Evolutionary conservation across 257 asterid species (phyloP).

Genomic region (Solanum infundibuliforme): DNA sequence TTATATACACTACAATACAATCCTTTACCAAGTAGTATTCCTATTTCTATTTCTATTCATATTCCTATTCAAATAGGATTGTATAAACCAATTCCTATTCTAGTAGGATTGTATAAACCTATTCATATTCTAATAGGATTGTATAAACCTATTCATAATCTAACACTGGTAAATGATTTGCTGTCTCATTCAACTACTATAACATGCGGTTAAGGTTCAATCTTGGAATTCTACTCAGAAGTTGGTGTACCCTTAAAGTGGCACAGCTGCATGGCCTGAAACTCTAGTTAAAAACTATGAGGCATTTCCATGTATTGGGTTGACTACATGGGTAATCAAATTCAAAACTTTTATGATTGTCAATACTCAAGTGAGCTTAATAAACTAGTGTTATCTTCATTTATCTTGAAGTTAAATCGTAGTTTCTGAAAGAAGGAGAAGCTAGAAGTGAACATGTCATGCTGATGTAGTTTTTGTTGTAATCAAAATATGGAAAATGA

Average conservation of each 20-base stretch:
- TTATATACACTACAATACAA: no score
- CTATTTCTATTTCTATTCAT: no score
- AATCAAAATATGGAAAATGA: background rate
- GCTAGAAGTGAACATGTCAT: background rate
- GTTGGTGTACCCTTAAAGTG: background rate
- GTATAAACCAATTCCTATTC: no score
- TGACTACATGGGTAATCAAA: background rate
- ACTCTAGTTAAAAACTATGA: background rate
- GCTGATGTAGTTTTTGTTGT: background rate
- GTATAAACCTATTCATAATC: no score
- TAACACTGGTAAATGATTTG: no score
- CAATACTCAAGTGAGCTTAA: background rate
- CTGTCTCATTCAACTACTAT: no score
- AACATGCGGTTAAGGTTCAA: background rate
- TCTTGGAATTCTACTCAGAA: background rate
- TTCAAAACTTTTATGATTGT: background rate
- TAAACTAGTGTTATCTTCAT: background rate
- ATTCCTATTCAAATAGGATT: no score
- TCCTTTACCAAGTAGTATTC: no score
- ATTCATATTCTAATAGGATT: no score
- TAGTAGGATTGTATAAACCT: no score
- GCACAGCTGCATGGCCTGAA: background rate
- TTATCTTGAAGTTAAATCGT: background rate
- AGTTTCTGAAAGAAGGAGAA: background rate
- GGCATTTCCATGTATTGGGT: background rate